Conservation (phyloP, 2,329 filamentous ascomycete genomes). For the Apiospora saccharicola region DNA sequence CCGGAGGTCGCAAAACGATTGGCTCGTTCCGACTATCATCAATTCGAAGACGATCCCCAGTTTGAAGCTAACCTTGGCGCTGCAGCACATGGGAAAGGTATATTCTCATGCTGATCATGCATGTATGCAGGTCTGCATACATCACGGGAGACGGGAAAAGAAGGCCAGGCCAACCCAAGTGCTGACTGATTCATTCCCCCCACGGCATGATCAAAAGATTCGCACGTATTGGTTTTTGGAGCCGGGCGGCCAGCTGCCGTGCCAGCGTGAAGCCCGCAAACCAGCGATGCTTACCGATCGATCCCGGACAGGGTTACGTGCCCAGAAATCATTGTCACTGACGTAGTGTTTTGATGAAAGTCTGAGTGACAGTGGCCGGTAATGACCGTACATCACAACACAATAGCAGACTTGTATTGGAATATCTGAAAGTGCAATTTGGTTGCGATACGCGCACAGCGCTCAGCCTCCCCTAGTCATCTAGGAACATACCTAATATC, state of each 20-base stretch:
- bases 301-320: conserved; percentile 5
- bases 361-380: conserved; percentile 10
- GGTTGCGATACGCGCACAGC: neutral
- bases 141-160: neutral
- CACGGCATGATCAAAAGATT: neutral
- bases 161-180: neutral
- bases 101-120: conserved; percentile 5
- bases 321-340: neutral
- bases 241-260: neutral
- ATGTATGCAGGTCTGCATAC: neutral
- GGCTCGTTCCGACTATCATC: neutral
- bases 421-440: neutral
- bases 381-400: conserved; percentile 2
- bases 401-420: neutral
- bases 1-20: neutral
- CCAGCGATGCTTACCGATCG: conserved; percentile 7
- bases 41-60: neutral
- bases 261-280: neutral
- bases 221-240: neutral
- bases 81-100: conserved; percentile 6
- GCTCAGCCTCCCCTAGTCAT: conserved; percentile 8
- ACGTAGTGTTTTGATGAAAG: conserved; percentile 7
- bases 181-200: neutral
- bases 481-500: conserved; percentile 8
- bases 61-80: conserved; percentile 16